These are phyloP conservation scores for Starmerella floris DNA, from an alignment of 805 yeast species.

Conservation along the genomic window DNA sequence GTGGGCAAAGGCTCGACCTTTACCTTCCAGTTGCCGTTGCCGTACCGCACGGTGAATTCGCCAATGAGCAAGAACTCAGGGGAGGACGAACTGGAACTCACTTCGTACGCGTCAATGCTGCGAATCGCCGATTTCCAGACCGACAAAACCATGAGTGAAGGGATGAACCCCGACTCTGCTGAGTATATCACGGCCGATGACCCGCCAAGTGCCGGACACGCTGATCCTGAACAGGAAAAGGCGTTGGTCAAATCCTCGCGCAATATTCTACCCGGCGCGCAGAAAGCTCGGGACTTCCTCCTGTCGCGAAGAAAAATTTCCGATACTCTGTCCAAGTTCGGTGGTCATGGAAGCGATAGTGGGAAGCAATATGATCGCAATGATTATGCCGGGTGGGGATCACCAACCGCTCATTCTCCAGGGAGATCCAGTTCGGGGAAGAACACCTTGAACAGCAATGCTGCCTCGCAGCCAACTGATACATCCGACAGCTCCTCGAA, in stretches of 20 bases:
- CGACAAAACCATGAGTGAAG: not conserved
- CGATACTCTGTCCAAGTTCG: not conserved
- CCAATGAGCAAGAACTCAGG: not conserved
- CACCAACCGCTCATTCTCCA: no score
- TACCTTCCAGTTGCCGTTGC: constrained; percentile 47
- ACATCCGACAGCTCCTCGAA: not conserved
- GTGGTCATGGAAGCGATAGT: not conserved
- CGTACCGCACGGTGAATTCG: constrained; percentile 9
- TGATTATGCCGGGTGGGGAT: no score
- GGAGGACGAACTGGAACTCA: not conserved
- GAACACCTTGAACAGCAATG: not conserved
- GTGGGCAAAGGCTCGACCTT: constrained; percentile 79
- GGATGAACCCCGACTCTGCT: not conserved
- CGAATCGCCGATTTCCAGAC: not conserved
- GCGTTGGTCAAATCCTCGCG: not conserved
- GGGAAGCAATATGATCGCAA: not conserved
- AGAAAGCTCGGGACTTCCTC: not conserved
- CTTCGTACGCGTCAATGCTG: not conserved
- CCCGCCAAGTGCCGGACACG: not conserved
- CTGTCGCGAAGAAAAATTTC: not conserved
- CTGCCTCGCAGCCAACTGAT: not conserved
- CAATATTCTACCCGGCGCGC: not conserved
- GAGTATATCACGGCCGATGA: not conserved
- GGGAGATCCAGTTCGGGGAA: not conserved
- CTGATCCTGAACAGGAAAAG: not conserved